These are phyloP conservation scores for Vaccinium macrocarpon DNA, from an alignment of 148 eudicot genomes.

Conservation along the genomic window DNA sequence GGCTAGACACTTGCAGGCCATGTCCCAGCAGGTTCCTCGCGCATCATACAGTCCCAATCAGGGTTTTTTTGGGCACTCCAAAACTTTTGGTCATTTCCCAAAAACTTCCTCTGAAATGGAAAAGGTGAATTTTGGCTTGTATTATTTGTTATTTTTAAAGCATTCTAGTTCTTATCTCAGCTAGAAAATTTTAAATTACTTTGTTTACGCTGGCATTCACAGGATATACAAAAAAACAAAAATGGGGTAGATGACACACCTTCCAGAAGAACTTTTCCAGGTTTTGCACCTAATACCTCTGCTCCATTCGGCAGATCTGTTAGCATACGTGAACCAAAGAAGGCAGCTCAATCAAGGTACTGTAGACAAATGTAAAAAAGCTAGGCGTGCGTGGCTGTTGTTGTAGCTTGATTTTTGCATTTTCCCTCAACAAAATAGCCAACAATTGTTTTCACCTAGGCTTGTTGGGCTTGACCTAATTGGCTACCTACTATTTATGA, in stretches of 20 bases:
- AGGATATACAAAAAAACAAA: constrained; percentile 40
- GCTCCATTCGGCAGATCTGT: constrained; percentile 32
- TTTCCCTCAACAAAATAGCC: no score
- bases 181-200: constrained; percentile 13
- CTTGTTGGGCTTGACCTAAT: no score
- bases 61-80: constrained; percentile 33
- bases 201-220: constrained; percentile 34
- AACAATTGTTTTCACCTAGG: no score
- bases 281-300: constrained; percentile 35
- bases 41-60: constrained; percentile 25
- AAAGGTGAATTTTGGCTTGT: constrained; percentile 37
- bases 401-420: no score
- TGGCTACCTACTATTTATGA: no score
- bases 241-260: constrained; percentile 37
- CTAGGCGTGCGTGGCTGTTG: no score
- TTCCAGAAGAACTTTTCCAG: constrained; percentile 38
- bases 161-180: not conserved
- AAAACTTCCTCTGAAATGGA: constrained; percentile 29
- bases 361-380: no score
- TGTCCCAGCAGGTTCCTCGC: constrained; percentile 30
- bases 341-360: constrained; percentile 29
- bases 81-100: constrained; percentile 30
- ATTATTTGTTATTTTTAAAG: not conserved
- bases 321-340: constrained; percentile 36
- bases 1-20: constrained; percentile 26